Conservation (phyloP, 2,329 filamentous ascomycete species). For the Hypoxylon sp. region DNA sequence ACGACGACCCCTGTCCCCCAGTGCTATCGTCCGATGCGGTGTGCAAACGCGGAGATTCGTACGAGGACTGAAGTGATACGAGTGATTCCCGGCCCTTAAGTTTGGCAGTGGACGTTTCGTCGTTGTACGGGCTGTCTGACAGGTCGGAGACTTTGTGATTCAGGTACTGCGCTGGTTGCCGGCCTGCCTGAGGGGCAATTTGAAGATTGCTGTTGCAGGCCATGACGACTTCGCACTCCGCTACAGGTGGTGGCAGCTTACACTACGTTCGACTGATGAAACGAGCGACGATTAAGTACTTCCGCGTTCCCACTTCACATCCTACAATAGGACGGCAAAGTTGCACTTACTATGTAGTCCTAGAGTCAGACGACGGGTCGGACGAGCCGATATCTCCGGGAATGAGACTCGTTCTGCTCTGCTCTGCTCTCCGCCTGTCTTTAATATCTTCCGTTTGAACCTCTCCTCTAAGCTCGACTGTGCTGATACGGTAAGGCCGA, state of each 20-base stretch:
- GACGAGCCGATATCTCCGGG: not conserved
- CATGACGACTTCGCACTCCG: slow-evolving; percentile 48
- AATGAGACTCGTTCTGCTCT: slow-evolving; percentile 9
- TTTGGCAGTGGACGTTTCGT: slow-evolving; percentile 32
- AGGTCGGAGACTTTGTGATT: slow-evolving; percentile 53
- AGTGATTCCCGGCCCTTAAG: slow-evolving; percentile 53
- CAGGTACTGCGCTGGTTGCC: slow-evolving; percentile 42
- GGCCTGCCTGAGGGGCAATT: slow-evolving; percentile 36
- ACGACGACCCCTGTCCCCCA: slow-evolving; percentile 43
- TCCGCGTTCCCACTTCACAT: slow-evolving; percentile 20
- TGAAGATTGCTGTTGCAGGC: slow-evolving; percentile 47
- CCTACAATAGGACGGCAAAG: slow-evolving; percentile 4
- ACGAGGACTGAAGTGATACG: slow-evolving; percentile 52
- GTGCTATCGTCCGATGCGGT: slow-evolving; percentile 35
- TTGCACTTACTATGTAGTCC: slow-evolving; percentile 9
- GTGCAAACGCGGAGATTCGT: slow-evolving; percentile 44
- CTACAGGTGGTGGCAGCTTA: slow-evolving; percentile 25
- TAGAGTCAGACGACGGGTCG: slow-evolving; percentile 2
- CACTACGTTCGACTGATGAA: slow-evolving; percentile 40
- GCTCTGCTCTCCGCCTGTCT: slow-evolving; percentile 5
- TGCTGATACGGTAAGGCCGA: slow-evolving; percentile 8
- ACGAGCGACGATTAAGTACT: slow-evolving; percentile 30
- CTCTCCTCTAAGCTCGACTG: slow-evolving; percentile 4
- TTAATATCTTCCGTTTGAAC: not conserved
- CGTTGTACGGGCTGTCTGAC: slow-evolving; percentile 50